Base-by-base conservation (phyloP, 495 filamentous ascomycete species). In the Apiosordaria backusii region DNA sequence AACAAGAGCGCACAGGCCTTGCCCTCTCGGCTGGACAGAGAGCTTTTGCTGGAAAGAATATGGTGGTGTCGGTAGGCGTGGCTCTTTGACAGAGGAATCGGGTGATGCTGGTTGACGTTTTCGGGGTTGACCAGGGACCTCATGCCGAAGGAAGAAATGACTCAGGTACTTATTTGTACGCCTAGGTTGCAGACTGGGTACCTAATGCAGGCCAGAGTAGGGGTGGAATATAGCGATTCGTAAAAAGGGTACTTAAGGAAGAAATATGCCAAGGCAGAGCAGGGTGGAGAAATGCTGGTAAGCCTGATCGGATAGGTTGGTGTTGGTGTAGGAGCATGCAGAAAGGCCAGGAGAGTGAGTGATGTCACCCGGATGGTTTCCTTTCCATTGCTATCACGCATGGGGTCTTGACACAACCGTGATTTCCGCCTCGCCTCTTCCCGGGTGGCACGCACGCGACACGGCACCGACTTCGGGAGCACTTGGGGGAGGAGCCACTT, bases 11-110 rank as follows among this genome's bases (percentile, higher is more conserved):
- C 64, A 63, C 58, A 58, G 65, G 52, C 66, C 71, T 76, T 72
- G 68, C 74, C 68, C 68, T 73, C 62, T 66, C 57, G 59, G 59
- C 64, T 73, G 64, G 65, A 62, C 45, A 52, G 64, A 45, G 35
- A 13, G 16, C 35, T 45, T 7, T 45, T 45, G 57, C 45, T 65
- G 65, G 60, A 67, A 58, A 19, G 57, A 52, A 64, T 35, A 62
- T 62, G 66, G 35, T 67, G 64, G 52, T 66, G 35, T 45, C 35
- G 69, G 22, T 66, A 69, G 24, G 65, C 25, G 15, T 24, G 64
- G 18, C 13, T 55, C 53, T 64, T 61, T 50, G 63, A 57, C 35
- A 68, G 68, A 53, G 72, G 61, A 23, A n/a, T 66, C 29, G 35
- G 50, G 26, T 50, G 67, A 26, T 67, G 19, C 50, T 65, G 62